Evolutionary conservation across 2,329 filamentous ascomycete genomes (phyloP).

Genomic region (Cytospora leucostoma): DNA sequence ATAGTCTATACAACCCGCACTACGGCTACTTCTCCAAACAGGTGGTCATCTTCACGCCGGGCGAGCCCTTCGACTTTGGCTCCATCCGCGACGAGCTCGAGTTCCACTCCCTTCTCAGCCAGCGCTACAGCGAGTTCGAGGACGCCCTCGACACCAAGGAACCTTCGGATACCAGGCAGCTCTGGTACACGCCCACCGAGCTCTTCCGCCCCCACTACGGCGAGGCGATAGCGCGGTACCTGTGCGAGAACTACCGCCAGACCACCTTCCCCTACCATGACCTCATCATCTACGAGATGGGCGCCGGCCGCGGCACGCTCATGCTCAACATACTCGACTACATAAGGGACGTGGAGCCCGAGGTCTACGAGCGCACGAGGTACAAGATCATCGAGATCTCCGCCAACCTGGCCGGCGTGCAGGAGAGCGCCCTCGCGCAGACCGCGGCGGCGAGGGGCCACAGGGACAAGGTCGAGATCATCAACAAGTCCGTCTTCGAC

Average conservation of each 20-base stretch:
- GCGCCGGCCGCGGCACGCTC: slow-evolving; percentile 92
- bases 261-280: slow-evolving; percentile 94
- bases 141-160: slow-evolving; percentile 78
- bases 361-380: slow-evolving; percentile 90
- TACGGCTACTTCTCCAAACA: slow-evolving; percentile 98
- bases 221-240: slow-evolving; percentile 93
- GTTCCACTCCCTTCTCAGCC: slow-evolving; percentile 75
- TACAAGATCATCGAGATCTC: slow-evolving; percentile 98
- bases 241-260: slow-evolving; percentile 94
- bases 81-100: slow-evolving; percentile 78
- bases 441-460: slow-evolving; percentile 74
- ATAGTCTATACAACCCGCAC: slow-evolving; percentile 89
- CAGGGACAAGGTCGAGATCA: slow-evolving; percentile 83
- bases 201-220: slow-evolving; percentile 96
- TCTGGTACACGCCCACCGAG: slow-evolving; percentile 98
- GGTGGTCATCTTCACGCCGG: slow-evolving; percentile 92
- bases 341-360: slow-evolving; percentile 83
- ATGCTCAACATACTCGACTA: slow-evolving; percentile 99
- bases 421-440: slow-evolving; percentile 68
- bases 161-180: slow-evolving; percentile 73
- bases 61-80: slow-evolving; percentile 87
- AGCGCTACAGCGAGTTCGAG: slow-evolving; percentile 87
- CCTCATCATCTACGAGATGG: slow-evolving; percentile 98
- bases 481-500: slow-evolving; percentile 93
- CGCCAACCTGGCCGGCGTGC: slow-evolving; percentile 73